Evolutionary conservation across 352 stramenopile genomes (phyloP), one percentile per base, ranked within the genome.

Genomic region (Aphanomyces cochlioides): DNA sequence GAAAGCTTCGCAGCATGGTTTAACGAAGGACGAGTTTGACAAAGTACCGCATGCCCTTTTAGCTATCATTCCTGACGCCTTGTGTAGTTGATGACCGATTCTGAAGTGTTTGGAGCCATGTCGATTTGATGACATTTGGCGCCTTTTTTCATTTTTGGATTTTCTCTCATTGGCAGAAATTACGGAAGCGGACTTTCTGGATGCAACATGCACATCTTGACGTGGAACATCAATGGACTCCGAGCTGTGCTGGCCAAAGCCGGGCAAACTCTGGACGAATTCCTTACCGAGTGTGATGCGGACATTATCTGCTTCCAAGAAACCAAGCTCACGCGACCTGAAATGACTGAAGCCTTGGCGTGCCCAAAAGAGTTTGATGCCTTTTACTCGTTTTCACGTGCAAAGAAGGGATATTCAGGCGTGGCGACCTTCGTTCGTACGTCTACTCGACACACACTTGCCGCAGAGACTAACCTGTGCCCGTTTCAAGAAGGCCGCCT

Each of bases 211-310:
- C 53, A 61, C 19, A 41, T 93, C 66, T 56, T 92, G 75, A 90
- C 84, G n/a, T 95, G 87, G 87, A 95, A 95, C 73, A 77, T 95
- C 64, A 95, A 95, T 74, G 87, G 87, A 21, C 76, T 95, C 73
- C 84, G 85, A 65, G 85, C 87, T 3, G 80, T 90, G 48, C 74
- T 95, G 59, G 80, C 87, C 70, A 66, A 67, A 47, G 39, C 59
- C 1, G 43, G 38, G 21, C 43, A 64, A 47, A 43, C 37, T n/a
- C 34, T 70, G 38, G 54, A 47, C 38, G 67, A 83, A 59, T 79
- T 95, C 53, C 71, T 95, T 37, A 69, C 82, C 39, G 76, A 60
- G 10, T 75, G 92, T 19, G 73, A 84, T 0, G 85, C 86, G 0
- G 86, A 93, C 54, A 79, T 95, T 13, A 69, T 93, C 19, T 95